Base-by-base conservation (phyloP, 768 basidiomycete species). In the Xerocomellus intermedius region DNA sequence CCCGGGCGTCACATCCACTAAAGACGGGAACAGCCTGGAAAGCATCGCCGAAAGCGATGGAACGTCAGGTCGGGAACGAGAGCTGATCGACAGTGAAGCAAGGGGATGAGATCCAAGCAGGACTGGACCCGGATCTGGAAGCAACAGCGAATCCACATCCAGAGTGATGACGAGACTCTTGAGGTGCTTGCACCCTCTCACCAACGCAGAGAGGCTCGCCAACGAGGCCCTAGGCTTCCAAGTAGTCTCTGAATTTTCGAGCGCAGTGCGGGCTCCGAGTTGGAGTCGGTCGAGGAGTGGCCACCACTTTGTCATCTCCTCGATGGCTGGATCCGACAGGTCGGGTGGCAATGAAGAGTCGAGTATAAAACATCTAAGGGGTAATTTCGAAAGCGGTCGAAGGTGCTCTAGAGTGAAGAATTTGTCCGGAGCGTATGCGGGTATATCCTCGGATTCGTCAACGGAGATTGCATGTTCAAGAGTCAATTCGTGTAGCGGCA, bases 221-320 rank as follows among this genome's bases (percentile, higher is more conserved):
- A 67, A 21, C 30, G 66, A 66, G 14, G 22, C 43, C 32, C 38
- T 51, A 13, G 68, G 61, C 2, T 39, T 56, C 67, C 67, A 69
- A 14, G 26, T 49, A 17, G 42, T 36, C 45, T 54, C 59, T 7
- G 17, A 41, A 12, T 68, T 66, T 46, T 73, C 67, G 13, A 64
- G 60, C 5, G 65, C 68, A 22, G 63, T 62, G 5, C 60, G 48
- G 2, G 64, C 60, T 2, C 78, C 77, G 12, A 82, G 53, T 52
- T 80, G 74, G 32, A 82, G 73, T 43, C 72, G 67, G 9, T 70
- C 63, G 7, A 82, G 70, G 38, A 62, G 54, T 16, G 79, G 80
- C 81, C 81, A 81, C 73, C 75, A 79, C 8, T 56, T 64, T 17
- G 71, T 56, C 38, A 82, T 60, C 47, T 69, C 66, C 36, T 67